Evolutionary conservation across 2,329 filamentous ascomycete genomes (phyloP).

Genomic region (Xylariaceae sp.): DNA sequence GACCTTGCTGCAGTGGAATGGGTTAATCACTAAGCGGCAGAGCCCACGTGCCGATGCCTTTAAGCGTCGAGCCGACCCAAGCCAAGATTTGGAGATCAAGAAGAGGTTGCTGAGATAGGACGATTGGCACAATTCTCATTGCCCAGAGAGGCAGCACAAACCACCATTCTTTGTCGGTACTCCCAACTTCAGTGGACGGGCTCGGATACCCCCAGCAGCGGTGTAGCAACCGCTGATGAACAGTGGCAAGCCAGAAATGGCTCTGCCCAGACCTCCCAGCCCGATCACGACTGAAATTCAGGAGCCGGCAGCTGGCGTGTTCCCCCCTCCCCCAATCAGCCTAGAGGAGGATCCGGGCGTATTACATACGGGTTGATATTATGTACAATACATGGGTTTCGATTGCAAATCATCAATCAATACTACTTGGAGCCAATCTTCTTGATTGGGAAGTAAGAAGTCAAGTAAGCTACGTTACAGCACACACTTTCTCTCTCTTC

Average conservation of each 20-base stretch:
- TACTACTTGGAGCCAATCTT: too few relatives aligned
- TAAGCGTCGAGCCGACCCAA: neutral
- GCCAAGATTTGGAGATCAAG: neutral
- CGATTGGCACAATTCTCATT: neutral
- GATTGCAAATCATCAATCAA: neutral
- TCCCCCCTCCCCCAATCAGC: neutral
- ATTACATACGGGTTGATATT: neutral
- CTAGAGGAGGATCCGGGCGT: neutral
- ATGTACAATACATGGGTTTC: conserved; percentile 1
- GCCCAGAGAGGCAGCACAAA: neutral
- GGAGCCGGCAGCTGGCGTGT: neutral
- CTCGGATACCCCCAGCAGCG: conserved; percentile 7
- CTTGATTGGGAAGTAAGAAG: too few relatives aligned
- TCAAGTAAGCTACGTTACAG: too few relatives aligned
- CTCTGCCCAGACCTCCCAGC: conserved; percentile 6
- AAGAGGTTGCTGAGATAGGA: neutral
- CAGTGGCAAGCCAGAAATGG: conserved; percentile 12
- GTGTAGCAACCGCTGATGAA: conserved; percentile 13
- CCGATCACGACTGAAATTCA: neutral
- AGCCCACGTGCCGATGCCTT: neutral
- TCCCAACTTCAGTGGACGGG: conserved; percentile 7
- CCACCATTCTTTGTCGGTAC: neutral
- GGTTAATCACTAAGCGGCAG: neutral
- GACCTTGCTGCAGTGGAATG: neutral
- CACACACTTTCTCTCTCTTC: too few relatives aligned